A percentile compares a stretch with the other conserved stretches of the same genome.
These are phyloP conservation scores for Ascocoryne sarcoides DNA, from an alignment of 2,329 filamentous ascomycete species.

Conservation along the genomic window DNA sequence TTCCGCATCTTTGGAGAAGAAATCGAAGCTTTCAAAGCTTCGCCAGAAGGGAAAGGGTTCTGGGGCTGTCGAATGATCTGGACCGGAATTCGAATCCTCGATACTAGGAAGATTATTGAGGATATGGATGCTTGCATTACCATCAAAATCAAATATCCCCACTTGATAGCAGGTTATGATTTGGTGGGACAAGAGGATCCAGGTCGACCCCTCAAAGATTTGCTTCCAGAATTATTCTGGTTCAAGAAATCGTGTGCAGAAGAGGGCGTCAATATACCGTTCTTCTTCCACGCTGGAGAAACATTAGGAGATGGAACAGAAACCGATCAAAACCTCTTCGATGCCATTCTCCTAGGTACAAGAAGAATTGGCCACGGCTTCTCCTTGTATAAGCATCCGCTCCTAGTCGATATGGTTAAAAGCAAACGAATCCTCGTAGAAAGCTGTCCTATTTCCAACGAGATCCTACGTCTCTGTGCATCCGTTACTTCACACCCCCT, in stretches of 20 bases:
- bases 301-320: conserved; percentile 69
- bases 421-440: conserved; percentile 83
- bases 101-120: conserved; percentile 59
- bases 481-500: conserved; percentile 72
- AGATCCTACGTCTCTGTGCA: conserved; percentile 70
- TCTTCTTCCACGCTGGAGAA: conserved; percentile 90
- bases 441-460: conserved; percentile 84
- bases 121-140: conserved; percentile 83
- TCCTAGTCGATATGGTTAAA: conserved; percentile 81
- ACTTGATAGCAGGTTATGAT: conserved; percentile 80
- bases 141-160: conserved; percentile 69
- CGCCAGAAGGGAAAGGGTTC: conserved; percentile 63
- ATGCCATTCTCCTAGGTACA: conserved; percentile 79
- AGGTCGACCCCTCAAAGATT: conserved; percentile 65
- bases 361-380: conserved; percentile 85
- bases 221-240: conserved; percentile 84
- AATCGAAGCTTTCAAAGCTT: conserved; percentile 63
- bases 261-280: conserved; percentile 74
- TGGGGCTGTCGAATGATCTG: conserved; percentile 83
- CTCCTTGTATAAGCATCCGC: conserved; percentile 82
- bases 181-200: conserved; percentile 80
- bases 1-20: conserved; percentile 71
- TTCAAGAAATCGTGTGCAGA: conserved; percentile 78
- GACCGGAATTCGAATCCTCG: conserved; percentile 60
- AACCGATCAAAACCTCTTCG: conserved; percentile 77